Percentiles rank a stretch among this genome's conserved stretches.
These are phyloP conservation scores for Colletotrichum kahawae DNA, from an alignment of 2,329 filamentous ascomycete genomes.

Conservation along the genomic window DNA sequence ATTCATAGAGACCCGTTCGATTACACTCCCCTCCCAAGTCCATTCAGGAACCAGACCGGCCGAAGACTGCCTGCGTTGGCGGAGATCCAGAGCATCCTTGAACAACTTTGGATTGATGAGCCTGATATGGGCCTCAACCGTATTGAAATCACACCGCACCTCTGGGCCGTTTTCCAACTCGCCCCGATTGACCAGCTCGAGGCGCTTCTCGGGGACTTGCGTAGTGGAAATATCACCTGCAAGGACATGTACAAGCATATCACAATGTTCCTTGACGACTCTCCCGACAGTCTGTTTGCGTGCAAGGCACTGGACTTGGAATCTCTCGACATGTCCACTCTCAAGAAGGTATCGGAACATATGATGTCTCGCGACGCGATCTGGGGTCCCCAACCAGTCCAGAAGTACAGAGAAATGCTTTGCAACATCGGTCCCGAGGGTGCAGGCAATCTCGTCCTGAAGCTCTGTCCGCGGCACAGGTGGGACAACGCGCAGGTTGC, in stretches of 20 bases:
- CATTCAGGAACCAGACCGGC: neutral
- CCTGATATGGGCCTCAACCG: neutral
- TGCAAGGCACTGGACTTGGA: neutral
- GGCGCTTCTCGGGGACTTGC: neutral
- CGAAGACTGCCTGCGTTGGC: neutral
- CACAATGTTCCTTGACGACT: neutral
- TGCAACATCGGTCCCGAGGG: neutral
- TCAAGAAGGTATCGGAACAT: neutral
- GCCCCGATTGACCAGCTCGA: neutral
- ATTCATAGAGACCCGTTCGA: too few species aligned
- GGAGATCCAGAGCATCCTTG: neutral
- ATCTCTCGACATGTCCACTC: neutral
- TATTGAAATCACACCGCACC: neutral
- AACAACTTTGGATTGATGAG: neutral
- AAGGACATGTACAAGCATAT: neutral
- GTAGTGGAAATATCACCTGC: neutral
- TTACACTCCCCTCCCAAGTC: neutral
- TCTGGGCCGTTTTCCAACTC: neutral
- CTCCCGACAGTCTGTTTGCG: neutral
- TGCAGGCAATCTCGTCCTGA: neutral
- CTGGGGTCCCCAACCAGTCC: neutral
- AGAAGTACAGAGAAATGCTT: neutral
- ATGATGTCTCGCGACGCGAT: neutral
- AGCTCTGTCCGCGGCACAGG: neutral
- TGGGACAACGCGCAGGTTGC: neutral